Evolutionary conservation across 345 rosid genomes (phyloP).

Genomic region (Lepidium africanum): DNA sequence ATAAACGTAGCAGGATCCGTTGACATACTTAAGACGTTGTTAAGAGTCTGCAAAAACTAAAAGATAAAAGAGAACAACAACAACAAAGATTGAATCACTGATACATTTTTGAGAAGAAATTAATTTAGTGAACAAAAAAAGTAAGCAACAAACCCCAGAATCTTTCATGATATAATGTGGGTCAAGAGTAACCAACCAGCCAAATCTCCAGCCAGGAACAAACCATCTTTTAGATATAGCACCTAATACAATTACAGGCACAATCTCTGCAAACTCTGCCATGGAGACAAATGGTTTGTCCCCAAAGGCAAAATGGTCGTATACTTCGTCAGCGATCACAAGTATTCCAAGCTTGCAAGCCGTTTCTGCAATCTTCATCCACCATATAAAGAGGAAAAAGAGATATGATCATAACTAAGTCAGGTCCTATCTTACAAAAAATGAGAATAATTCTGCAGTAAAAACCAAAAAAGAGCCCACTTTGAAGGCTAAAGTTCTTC

Average conservation of each 20-base stretch:
- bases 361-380: slow-evolving; percentile 47
- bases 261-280: slow-evolving; percentile 56
- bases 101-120: background rate
- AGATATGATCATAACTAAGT: background rate
- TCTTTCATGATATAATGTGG: slow-evolving; percentile 42
- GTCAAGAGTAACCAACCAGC: slow-evolving; percentile 67
- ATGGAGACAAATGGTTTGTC: slow-evolving; percentile 52
- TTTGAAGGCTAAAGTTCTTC: background rate
- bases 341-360: slow-evolving; percentile 56
- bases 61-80: background rate
- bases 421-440: background rate
- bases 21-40: slow-evolving; percentile 18
- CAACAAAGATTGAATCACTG: background rate
- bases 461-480: background rate
- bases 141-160: slow-evolving; percentile 36
- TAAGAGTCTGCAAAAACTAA: slow-evolving; percentile 35
- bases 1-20: slow-evolving; percentile 47
- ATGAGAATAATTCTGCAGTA: background rate
- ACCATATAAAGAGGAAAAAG: background rate
- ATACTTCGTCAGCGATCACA: slow-evolving; percentile 61
- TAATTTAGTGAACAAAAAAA: background rate
- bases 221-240: slow-evolving; percentile 68
- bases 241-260: slow-evolving; percentile 51
- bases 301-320: slow-evolving; percentile 48
- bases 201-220: slow-evolving; percentile 79